These are phyloP conservation scores for Fragaria nilgerrensis DNA, from an alignment of 306 rosid species.

Conservation along the genomic window DNA sequence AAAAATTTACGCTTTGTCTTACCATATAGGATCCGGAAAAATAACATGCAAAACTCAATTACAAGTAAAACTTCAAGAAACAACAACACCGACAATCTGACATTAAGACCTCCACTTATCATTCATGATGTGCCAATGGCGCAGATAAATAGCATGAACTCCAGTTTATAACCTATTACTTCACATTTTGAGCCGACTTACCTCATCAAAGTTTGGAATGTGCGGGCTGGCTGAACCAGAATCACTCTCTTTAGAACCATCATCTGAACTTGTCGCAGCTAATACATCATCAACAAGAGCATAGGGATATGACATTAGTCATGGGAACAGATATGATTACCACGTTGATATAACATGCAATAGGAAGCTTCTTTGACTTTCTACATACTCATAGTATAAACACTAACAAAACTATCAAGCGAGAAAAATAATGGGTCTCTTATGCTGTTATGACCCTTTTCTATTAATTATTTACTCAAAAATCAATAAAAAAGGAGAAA, in stretches of 20 bases:
- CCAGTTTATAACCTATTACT: background rate
- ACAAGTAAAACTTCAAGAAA: conserved; percentile 1
- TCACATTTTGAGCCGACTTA: conserved; percentile 21
- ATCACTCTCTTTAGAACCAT: conserved; percentile 44
- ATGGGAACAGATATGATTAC: background rate
- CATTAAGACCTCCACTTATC: background rate
- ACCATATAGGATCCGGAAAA: background rate
- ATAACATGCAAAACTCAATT: background rate
- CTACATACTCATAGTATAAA: background rate
- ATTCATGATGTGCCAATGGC: background rate
- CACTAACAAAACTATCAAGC: background rate
- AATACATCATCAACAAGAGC: conserved; percentile 32
- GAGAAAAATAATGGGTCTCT: background rate
- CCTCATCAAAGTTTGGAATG: conserved; percentile 60
- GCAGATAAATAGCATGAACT: background rate
- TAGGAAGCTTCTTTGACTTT: background rate
- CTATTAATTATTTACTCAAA: background rate
- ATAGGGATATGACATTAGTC: conserved; percentile 20
- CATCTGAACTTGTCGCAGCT: conserved; percentile 47
- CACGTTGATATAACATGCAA: conserved; percentile 2
- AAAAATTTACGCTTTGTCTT: background rate
- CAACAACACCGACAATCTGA: background rate
- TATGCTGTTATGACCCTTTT: too few relatives aligned
- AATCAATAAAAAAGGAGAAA: background rate
- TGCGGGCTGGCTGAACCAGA: conserved; percentile 42